Conservation (phyloP, 2,329 filamentous ascomycete species). For the Nakataea oryzae region DNA sequence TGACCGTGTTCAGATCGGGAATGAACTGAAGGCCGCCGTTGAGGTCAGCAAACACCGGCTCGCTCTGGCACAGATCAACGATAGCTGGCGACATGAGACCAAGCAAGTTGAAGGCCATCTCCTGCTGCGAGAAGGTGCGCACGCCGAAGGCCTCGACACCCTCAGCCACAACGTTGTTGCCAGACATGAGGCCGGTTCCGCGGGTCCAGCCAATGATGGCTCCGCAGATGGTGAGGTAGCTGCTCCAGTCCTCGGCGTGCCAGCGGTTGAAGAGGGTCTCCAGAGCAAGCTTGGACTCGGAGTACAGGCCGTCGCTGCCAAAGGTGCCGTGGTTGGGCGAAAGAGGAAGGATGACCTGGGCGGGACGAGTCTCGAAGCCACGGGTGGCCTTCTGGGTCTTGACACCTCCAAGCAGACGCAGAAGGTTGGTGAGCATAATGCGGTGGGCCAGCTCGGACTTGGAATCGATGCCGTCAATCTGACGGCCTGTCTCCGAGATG, state of each 20-base stretch:
- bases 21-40: slow-evolving; percentile 98
- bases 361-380: slow-evolving; percentile 88
- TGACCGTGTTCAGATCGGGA: slow-evolving; percentile 85
- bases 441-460: slow-evolving; percentile 96
- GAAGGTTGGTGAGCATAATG: slow-evolving; percentile 96
- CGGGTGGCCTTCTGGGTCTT: slow-evolving; percentile 83
- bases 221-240: slow-evolving; percentile 27
- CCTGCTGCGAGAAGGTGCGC: slow-evolving; percentile 95
- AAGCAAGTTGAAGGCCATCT: slow-evolving; percentile 98
- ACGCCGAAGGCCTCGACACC: slow-evolving; percentile 95
- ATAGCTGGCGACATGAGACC: slow-evolving; percentile 91
- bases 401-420: slow-evolving; percentile 81
- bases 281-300: slow-evolving; percentile 30
- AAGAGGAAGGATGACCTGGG: slow-evolving; percentile 89
- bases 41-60: slow-evolving; percentile 93
- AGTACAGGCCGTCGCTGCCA: slow-evolving; percentile 90
- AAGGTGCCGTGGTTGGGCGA: slow-evolving; percentile 99
- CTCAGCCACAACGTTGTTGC: slow-evolving; percentile 95
- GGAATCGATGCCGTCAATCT: slow-evolving; percentile 94
- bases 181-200: slow-evolving; percentile 59
- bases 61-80: slow-evolving; percentile 87
- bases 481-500: slow-evolving; percentile 93
- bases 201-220: slow-evolving; percentile 33
- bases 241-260: slow-evolving; percentile 23
- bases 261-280: slow-evolving; percentile 22